phyloP scores from a whole-genome alignment of 306 rosid genomes.

The Astragalus glycyphyllos region DNA sequence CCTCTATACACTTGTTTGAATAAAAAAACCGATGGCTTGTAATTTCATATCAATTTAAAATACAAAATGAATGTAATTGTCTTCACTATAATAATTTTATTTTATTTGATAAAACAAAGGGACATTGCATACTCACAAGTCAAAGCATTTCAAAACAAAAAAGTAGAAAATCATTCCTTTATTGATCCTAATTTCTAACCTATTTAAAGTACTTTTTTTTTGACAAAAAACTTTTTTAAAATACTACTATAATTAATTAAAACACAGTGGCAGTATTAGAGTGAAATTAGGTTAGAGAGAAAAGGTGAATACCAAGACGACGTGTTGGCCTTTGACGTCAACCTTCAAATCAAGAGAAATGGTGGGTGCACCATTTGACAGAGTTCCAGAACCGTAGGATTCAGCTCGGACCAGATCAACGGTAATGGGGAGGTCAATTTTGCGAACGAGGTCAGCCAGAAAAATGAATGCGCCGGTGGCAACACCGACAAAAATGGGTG shows the following conservation, averaged over 20 bases:
- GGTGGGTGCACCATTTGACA: conserved; percentile 63
- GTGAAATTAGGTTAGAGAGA: neutral
- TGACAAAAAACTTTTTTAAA: no score
- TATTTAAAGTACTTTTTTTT: no score
- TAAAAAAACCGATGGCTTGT: neutral
- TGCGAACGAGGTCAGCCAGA: conserved; percentile 83
- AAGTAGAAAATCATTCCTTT: no score
- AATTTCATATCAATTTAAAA: neutral
- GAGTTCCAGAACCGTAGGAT: conserved; percentile 78
- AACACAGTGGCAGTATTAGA: neutral
- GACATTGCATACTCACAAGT: no score
- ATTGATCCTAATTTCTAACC: no score
- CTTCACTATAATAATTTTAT: neutral
- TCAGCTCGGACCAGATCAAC: conserved; percentile 74
- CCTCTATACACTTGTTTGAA: neutral
- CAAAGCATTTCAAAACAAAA: no score
- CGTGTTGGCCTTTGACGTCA: conserved; percentile 67
- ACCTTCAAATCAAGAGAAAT: conserved; percentile 71
- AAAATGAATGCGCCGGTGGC: conserved; percentile 88
- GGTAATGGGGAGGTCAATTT: conserved; percentile 60
- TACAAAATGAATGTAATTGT: neutral
- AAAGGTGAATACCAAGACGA: conserved; percentile 58
- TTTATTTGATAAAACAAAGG: neutral
- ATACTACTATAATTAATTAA: no score
- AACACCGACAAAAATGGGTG: conserved; percentile 74